A percentile compares a stretch with the other conserved stretches of the same genome.
Evolutionary conservation across 768 basidiomycete genomes (phyloP).

Genomic region (Tricholomella constricta): DNA sequence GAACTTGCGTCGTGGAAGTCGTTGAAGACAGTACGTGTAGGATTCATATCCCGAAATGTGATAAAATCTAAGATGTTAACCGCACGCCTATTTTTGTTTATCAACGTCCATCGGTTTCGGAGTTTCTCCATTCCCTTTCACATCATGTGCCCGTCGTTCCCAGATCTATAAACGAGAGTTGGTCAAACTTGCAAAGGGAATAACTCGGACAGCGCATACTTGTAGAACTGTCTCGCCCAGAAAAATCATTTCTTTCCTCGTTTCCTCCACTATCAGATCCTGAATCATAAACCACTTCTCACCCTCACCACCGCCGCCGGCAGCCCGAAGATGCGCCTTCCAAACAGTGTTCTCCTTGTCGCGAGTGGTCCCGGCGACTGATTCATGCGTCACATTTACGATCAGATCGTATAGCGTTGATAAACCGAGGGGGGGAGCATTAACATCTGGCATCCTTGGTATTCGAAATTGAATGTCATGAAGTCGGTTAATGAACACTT

Average conservation of each 20-base stretch:
- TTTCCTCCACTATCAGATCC: constrained; percentile 94
- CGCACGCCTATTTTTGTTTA: constrained; percentile 20
- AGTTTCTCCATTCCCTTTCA: constrained; percentile 24
- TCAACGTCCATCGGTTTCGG: constrained; percentile 32
- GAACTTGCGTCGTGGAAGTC: background rate
- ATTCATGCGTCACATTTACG: constrained; percentile 94
- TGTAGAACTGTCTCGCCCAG: constrained; percentile 96
- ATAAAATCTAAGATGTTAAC: background rate
- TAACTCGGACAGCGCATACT: constrained; percentile 43
- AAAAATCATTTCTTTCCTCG: constrained; percentile 97
- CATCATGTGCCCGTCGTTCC: constrained; percentile 50
- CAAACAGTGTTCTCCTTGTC: constrained; percentile 91
- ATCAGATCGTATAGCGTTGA: constrained; percentile 89
- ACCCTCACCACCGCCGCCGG: constrained; percentile 72
- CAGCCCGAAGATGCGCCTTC: constrained; percentile 86
- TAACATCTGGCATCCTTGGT: constrained; percentile 64
- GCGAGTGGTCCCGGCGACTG: constrained; percentile 92
- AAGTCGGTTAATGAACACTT: constrained; percentile 39
- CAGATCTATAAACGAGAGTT: constrained; percentile 49
- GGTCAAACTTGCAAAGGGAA: constrained; percentile 9
- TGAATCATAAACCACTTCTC: constrained; percentile 98
- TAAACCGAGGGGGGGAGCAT: constrained; percentile 58
- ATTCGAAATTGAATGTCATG: constrained; percentile 15
- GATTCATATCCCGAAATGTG: background rate
- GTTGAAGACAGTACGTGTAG: background rate